A percentile compares a stretch with the other conserved stretches of the same genome.
phyloP scores from a whole-genome alignment of 495 filamentous ascomycete genomes.

The Pseudevernia furfuracea region DNA sequence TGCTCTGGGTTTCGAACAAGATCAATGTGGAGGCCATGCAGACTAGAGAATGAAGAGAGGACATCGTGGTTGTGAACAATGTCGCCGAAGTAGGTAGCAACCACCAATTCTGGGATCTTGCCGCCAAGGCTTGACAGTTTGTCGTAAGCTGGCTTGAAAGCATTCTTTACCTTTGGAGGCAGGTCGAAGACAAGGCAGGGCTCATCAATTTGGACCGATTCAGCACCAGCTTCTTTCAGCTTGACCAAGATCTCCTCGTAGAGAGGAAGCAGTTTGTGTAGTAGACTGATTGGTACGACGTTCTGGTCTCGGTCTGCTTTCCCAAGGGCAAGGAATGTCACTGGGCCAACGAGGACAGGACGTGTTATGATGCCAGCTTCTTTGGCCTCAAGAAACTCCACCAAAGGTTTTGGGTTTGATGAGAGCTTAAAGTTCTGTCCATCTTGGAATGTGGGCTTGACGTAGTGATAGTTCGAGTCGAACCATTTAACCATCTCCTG shows the following conservation, averaged over 20 bases:
- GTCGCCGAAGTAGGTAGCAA: conserved; percentile 98
- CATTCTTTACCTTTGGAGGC: conserved; percentile 75
- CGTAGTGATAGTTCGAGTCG: conserved; percentile 99
- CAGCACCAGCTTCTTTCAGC: conserved; percentile 92
- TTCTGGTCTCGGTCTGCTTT: conserved; percentile 93
- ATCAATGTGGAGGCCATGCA: conserved; percentile 86
- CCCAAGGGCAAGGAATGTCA: conserved; percentile 90
- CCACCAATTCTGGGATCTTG: conserved; percentile 69
- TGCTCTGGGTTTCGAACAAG: conserved; percentile 96
- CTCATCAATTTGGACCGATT: conserved; percentile 96
- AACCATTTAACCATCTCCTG: conserved; percentile 99
- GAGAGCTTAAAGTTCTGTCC: conserved; percentile 89
- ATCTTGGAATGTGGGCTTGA: conserved; percentile 95
- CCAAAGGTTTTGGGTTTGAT: conserved; percentile 82
- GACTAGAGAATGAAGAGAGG: conserved; percentile 55
- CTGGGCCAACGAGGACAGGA: conserved; percentile 89
- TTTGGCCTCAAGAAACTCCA: conserved; percentile 93
- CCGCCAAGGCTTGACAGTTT: conserved; percentile 66
- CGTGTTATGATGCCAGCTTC: conserved; percentile 87
- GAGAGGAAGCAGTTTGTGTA: conserved; percentile 83
- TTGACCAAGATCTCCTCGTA: conserved; percentile 83
- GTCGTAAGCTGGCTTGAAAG: conserved; percentile 96
- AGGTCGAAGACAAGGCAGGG: conserved; percentile 92
- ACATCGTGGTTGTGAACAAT: conserved; percentile 97
- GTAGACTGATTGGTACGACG: conserved; percentile 84